These are phyloP conservation scores for Coprinellus aureogranulatus DNA, from an alignment of 768 basidiomycete species.

Conservation along the genomic window DNA sequence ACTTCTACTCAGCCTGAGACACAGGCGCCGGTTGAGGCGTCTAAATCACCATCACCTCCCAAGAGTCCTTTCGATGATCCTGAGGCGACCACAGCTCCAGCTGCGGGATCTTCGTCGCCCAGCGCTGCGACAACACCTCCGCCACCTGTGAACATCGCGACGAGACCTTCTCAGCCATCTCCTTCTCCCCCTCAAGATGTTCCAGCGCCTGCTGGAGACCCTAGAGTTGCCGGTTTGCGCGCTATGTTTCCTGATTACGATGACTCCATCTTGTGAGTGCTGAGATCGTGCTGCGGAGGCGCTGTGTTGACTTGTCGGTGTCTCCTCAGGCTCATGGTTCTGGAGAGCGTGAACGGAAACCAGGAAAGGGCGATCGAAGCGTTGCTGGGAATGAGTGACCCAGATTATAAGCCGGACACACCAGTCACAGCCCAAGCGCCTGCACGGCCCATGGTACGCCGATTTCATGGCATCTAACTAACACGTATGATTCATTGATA, in stretches of 20 bases:
- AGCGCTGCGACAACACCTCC: not conserved
- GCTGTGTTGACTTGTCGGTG: not conserved
- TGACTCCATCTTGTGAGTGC: slow-evolving; percentile 59
- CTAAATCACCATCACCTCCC: slow-evolving; percentile 2
- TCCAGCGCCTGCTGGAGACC: slow-evolving; percentile 31
- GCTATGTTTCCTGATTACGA: slow-evolving; percentile 84
- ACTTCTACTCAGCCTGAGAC: too few relatives aligned
- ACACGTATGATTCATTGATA: not conserved
- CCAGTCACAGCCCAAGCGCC: slow-evolving; percentile 16
- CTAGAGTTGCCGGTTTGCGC: slow-evolving; percentile 52
- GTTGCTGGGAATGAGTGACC: slow-evolving; percentile 84
- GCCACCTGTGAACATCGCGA: not conserved
- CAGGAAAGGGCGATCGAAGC: slow-evolving; percentile 76
- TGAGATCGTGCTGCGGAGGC: not conserved
- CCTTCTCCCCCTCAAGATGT: slow-evolving; percentile 13
- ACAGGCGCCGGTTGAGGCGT: not conserved
- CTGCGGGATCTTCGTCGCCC: not conserved
- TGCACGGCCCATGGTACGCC: slow-evolving; percentile 18
- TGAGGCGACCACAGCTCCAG: not conserved
- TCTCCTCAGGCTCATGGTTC: slow-evolving; percentile 56
- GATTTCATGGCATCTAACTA: not conserved
- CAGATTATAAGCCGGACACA: slow-evolving; percentile 55
- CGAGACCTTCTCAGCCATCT: not conserved
- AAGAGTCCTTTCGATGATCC: not conserved
- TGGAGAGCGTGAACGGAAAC: slow-evolving; percentile 68